Evolutionary conservation across 768 basidiomycete genomes (phyloP).

Genomic region (Amyloporia xantha): DNA sequence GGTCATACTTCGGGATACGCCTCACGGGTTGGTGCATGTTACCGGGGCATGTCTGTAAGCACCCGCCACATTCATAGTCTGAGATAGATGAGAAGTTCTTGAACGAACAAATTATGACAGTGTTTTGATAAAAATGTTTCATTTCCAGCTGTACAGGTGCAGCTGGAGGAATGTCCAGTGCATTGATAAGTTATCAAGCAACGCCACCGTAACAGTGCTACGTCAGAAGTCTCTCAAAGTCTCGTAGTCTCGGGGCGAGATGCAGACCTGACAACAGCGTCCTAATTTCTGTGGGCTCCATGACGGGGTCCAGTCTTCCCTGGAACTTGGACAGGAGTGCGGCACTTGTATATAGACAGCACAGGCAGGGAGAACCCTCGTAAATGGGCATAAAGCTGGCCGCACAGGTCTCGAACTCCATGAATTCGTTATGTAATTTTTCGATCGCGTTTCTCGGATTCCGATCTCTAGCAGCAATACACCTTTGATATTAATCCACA

Average conservation of each 20-base stretch:
- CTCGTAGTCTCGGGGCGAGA: slow-evolving; percentile 43
- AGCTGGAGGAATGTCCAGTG: slow-evolving; percentile 12
- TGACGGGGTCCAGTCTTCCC: slow-evolving; percentile 72
- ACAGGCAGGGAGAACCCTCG: slow-evolving; percentile 77
- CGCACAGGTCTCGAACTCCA: slow-evolving; percentile 91
- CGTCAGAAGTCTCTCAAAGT: neutral
- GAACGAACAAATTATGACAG: too few species aligned
- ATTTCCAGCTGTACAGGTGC: slow-evolving; percentile 13
- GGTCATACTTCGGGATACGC: too few species aligned
- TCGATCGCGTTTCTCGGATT: slow-evolving; percentile 93
- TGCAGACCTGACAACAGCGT: slow-evolving; percentile 65
- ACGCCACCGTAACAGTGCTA: neutral
- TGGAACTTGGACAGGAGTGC: slow-evolving; percentile 83
- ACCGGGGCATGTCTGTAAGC: too few species aligned
- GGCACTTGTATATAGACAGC: slow-evolving; percentile 87
- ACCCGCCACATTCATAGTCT: too few species aligned
- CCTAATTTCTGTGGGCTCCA: slow-evolving; percentile 75
- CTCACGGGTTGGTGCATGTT: too few species aligned
- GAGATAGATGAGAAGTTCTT: too few species aligned
- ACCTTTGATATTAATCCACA: slow-evolving; percentile 43
- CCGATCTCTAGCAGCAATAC: slow-evolving; percentile 87
- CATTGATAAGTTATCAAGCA: neutral
- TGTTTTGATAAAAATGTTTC: slow-evolving; percentile 5
- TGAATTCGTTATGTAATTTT: slow-evolving; percentile 89
- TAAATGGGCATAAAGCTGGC: slow-evolving; percentile 90